These are phyloP conservation scores for Backusella tuberculispora DNA, from an alignment of 192 early-diverging fungal genomes.

Conservation along the genomic window DNA sequence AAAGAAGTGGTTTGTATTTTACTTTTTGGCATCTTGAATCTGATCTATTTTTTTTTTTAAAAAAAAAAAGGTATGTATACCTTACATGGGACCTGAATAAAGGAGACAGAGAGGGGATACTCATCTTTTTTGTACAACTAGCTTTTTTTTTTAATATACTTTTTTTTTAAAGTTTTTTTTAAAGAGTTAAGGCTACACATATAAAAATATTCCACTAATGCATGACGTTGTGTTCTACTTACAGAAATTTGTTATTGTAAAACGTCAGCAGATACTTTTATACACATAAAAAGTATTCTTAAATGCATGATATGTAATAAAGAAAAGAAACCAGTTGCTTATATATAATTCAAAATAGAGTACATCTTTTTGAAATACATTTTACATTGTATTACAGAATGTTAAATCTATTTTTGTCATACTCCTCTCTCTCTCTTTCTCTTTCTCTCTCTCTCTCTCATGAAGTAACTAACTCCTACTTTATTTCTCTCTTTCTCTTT, in stretches of 20 bases:
- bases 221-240: neutral
- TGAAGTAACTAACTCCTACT: neutral
- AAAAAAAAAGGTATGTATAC: neutral
- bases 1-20: neutral
- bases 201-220: neutral
- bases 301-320: constrained; percentile 3
- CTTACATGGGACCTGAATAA: constrained; percentile 1
- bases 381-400: neutral
- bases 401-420: constrained; percentile 6
- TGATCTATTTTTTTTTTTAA: no score
- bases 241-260: constrained; percentile 6
- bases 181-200: neutral
- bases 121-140: constrained; percentile 1
- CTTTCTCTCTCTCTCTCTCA: neutral
- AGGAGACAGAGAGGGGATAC: neutral
- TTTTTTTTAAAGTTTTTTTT: constrained; percentile 11
- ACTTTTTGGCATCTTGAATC: neutral
- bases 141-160: neutral
- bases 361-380: neutral
- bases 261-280: constrained; percentile 8
- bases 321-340: neutral
- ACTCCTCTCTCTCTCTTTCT: neutral
- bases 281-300: neutral
- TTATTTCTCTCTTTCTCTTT: neutral
- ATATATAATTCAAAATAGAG: constrained; percentile 8